A percentile compares a stretch with the other conserved stretches of the same genome.
Conservation (phyloP, 768 basidiomycete species). For the Dictyophora rubrovolvata region DNA sequence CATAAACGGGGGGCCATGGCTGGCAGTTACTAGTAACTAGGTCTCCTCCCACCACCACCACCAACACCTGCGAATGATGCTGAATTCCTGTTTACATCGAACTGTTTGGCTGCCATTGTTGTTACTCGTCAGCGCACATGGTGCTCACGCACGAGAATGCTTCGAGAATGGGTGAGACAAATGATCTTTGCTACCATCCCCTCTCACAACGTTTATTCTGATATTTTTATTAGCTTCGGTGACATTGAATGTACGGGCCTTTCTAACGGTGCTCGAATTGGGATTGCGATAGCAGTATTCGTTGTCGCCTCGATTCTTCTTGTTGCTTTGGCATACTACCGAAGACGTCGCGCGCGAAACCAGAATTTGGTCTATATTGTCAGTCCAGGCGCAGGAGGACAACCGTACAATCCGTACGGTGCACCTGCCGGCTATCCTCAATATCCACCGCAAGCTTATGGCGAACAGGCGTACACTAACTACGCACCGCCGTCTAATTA, state of each 20-base stretch:
- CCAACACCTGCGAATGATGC: background rate
- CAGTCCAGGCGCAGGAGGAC: background rate
- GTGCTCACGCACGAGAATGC: background rate
- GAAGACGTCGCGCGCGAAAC: background rate
- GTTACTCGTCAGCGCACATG: background rate
- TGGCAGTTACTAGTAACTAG: too few species aligned
- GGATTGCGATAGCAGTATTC: background rate
- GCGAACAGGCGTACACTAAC: background rate
- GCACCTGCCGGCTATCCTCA: background rate
- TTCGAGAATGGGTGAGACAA: background rate
- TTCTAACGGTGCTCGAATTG: background rate
- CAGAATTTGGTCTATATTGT: slow-evolving; percentile 4
- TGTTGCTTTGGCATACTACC: background rate
- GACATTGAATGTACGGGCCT: background rate
- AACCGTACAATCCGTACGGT: background rate
- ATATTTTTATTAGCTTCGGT: background rate
- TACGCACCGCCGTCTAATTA: background rate
- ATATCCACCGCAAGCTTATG: background rate
- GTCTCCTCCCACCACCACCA: background rate
- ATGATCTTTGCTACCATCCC: background rate
- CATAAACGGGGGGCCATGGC: too few species aligned
- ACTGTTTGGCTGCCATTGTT: background rate
- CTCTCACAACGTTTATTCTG: background rate
- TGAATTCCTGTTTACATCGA: background rate
- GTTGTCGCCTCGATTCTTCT: background rate